Evolutionary conservation across 441 rosid species (phyloP).

Genomic region (Raphanus hybrid): DNA sequence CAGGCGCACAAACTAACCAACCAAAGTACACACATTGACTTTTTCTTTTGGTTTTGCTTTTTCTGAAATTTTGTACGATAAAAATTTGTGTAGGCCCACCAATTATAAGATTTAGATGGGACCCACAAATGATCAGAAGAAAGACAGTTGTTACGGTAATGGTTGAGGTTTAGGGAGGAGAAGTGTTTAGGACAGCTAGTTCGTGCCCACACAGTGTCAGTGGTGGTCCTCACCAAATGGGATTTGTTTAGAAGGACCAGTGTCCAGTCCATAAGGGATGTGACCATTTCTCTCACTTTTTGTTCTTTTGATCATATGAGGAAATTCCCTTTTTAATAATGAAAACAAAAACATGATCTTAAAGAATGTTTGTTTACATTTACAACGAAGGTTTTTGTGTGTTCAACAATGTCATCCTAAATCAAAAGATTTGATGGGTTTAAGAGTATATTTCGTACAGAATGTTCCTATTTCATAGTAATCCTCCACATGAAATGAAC

Average conservation of each 20-base stretch:
- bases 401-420: neutral
- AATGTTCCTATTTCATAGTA: conserved; percentile 23
- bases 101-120: neutral
- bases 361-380: conserved; percentile 38
- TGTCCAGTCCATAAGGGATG: conserved; percentile 40
- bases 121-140: conserved; percentile 28
- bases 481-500: conserved; percentile 19
- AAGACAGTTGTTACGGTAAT: conserved; percentile 37
- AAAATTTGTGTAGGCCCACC: conserved; percentile 14
- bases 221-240: conserved; percentile 41
- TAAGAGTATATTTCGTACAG: conserved; percentile 15
- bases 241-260: conserved; percentile 34
- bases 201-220: conserved; percentile 44
- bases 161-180: conserved; percentile 13
- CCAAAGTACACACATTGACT: conserved; percentile 38
- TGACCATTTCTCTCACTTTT: conserved; percentile 26
- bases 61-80: conserved; percentile 30
- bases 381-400: neutral
- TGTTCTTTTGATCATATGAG: neutral
- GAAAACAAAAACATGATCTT: conserved; percentile 1
- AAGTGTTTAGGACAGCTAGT: conserved; percentile 20
- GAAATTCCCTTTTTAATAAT: neutral
- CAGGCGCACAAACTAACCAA: conserved; percentile 27
- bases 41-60: neutral
- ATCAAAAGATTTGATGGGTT: conserved; percentile 11